Percentiles rank a stretch among this genome's conserved stretches.
Conservation (phyloP, 306 rosid species). For the Cucurbita moschata region DNA sequence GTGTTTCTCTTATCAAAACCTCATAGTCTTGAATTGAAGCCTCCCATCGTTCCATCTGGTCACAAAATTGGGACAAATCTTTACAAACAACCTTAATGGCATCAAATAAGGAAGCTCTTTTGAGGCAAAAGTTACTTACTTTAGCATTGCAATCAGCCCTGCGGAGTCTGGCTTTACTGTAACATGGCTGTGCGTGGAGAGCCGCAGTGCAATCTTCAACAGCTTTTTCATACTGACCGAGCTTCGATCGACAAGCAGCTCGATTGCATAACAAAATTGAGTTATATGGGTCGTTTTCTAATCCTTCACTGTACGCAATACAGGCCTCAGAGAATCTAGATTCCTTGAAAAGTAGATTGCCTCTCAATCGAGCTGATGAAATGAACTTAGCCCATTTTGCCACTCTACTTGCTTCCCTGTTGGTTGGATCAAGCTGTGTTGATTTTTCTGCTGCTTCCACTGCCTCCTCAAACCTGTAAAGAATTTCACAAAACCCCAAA, state of each 20-base stretch:
- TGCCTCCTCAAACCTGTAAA: slow-evolving; percentile 74
- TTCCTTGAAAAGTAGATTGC: slow-evolving; percentile 81
- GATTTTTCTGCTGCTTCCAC: slow-evolving; percentile 49
- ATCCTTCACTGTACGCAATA: slow-evolving; percentile 58
- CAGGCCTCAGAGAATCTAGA: slow-evolving; percentile 63
- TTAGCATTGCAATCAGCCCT: slow-evolving; percentile 82
- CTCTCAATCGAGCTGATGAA: slow-evolving; percentile 60
- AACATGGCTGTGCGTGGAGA: slow-evolving; percentile 55
- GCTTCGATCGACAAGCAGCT: slow-evolving; percentile 88
- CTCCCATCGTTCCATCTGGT: slow-evolving; percentile 81
- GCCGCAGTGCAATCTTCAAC: slow-evolving; percentile 82
- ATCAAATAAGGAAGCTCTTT: background rate
- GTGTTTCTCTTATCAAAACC: slow-evolving; percentile 59
- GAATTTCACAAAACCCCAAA: background rate
- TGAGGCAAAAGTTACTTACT: slow-evolving; percentile 17
- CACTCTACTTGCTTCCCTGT: slow-evolving; percentile 32
- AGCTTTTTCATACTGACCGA: slow-evolving; percentile 81
- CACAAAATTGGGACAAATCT: background rate
- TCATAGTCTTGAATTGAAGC: slow-evolving; percentile 85
- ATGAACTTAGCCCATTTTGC: slow-evolving; percentile 49
- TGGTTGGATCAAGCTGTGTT: slow-evolving; percentile 46
- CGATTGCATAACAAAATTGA: slow-evolving; percentile 78
- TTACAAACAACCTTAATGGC: background rate
- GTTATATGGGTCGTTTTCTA: slow-evolving; percentile 58
- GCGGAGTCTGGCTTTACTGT: slow-evolving; percentile 81